Base-by-base conservation (phyloP, 1,284 basidiomycete species). In the Clitocybe nebularis region DNA sequence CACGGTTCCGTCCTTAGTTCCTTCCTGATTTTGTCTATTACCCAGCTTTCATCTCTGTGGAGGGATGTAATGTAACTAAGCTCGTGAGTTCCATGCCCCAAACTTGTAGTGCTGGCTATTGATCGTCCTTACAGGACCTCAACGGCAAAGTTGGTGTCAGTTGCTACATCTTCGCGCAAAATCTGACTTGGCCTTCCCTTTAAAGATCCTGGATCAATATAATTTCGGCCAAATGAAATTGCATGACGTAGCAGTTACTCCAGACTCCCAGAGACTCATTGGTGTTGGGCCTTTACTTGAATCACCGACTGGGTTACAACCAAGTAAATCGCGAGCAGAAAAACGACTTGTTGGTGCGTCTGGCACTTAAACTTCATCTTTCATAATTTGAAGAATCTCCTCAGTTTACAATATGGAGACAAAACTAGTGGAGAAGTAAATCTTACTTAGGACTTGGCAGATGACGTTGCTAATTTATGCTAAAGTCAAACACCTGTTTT, bases 401-500 rank as follows among this genome's bases (percentile, higher is more conserved):
- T 10, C 45, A 89, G 87, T 82, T 3, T 88, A 84, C 61, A 88
- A 89, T 56, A 72, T 83, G 62, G 73, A 74, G 39, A 75, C 71
- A 5, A 73, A 75, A 47, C 66, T 70, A 46, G 73, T 78, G 28
- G 87, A 89, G 62, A 84, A 75, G 86, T 88, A 51, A 17, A 72
- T 64, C 9, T 36, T 19, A n/a, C 6, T 10, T 14, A 16, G 4
- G 11, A 2, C 21, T 17, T 4, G 26, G 8, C 29, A 19, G 22
- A 28, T 7, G 23, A 24, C 11, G 13, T 19, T 4, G 3, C 20
- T 39, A 8, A 43, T 11, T 20, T 19, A 19, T 22, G 33, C 13
- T 16, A 23, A 47, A 88, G 86, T 50, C 81, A 84, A 62, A 84
- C 83, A 1, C 87, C 86, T 4, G 79, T 89, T n/a, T 64, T 88